Evolutionary conservation across 192 early-diverging fungal genomes (phyloP).

Genomic region (Rhizophagus sp.): DNA sequence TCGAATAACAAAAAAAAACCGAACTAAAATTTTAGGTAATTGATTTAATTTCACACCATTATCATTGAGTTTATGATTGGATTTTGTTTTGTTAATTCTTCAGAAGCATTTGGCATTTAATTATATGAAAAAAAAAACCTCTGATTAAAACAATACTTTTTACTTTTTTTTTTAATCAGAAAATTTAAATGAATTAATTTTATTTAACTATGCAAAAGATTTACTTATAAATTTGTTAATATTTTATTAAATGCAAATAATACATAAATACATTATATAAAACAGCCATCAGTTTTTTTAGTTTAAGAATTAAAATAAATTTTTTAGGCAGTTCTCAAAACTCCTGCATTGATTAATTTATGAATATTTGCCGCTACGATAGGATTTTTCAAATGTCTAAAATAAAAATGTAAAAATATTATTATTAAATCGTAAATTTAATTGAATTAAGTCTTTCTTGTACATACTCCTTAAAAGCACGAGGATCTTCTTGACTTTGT

Average conservation of each 20-base stretch:
- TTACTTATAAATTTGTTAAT: not conserved
- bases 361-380: constrained; percentile 91
- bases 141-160: not conserved
- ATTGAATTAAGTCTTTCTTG: not conserved
- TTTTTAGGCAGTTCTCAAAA: constrained; percentile 57
- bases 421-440: constrained; percentile 23
- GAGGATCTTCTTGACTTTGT: constrained; percentile 96
- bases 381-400: constrained; percentile 91
- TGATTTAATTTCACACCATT: not conserved
- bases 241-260: not conserved
- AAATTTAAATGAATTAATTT: not conserved
- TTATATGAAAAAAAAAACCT: not conserved
- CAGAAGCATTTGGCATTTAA: not conserved
- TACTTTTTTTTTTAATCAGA: no score
- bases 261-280: not conserved
- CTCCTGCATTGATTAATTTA: constrained; percentile 88
- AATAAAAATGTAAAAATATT: constrained; percentile 28
- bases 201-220: not conserved
- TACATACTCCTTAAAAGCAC: constrained; percentile 79
- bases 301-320: not conserved
- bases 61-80: not conserved
- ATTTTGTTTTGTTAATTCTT: not conserved
- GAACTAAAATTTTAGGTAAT: not conserved
- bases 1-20: not conserved
- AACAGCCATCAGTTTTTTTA: not conserved